Evolutionary conservation across 2,329 filamentous ascomycete species (phyloP).

Genomic region (Curvularia sp.): DNA sequence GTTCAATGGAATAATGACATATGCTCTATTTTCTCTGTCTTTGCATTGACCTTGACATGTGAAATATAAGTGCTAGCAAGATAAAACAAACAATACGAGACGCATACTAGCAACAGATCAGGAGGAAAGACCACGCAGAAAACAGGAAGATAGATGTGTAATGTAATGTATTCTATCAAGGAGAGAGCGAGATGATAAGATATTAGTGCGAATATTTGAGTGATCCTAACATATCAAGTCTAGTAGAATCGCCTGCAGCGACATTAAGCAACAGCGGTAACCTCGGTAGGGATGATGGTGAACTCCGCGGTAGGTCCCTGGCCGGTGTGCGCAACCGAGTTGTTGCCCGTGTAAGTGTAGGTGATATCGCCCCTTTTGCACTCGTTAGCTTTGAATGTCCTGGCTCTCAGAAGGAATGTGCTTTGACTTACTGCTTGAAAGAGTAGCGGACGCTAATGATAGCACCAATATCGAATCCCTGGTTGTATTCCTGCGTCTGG

Average conservation of each 20-base stretch:
- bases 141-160: neutral
- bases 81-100: neutral
- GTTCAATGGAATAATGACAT: neutral
- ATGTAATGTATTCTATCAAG: neutral
- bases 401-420: neutral
- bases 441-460: slow-evolving; percentile 22
- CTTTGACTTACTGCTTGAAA: slow-evolving; percentile 22
- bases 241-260: neutral
- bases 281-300: slow-evolving; percentile 18
- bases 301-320: slow-evolving; percentile 5
- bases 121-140: neutral
- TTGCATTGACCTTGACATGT: neutral
- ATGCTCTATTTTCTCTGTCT: neutral
- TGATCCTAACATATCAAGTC: neutral
- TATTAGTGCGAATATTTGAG: neutral
- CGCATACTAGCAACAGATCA: neutral
- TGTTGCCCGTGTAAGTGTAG: slow-evolving; percentile 11
- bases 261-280: slow-evolving; percentile 8
- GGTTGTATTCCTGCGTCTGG: slow-evolving; percentile 23
- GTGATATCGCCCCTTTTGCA: slow-evolving; percentile 3
- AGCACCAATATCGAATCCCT: slow-evolving; percentile 16
- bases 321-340: slow-evolving; percentile 3
- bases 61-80: no score
- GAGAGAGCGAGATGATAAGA: no score
- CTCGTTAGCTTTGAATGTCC: neutral